phyloP scores from a whole-genome alignment of 2,329 filamentous ascomycete species.

The Fusarium tricinctum region DNA sequence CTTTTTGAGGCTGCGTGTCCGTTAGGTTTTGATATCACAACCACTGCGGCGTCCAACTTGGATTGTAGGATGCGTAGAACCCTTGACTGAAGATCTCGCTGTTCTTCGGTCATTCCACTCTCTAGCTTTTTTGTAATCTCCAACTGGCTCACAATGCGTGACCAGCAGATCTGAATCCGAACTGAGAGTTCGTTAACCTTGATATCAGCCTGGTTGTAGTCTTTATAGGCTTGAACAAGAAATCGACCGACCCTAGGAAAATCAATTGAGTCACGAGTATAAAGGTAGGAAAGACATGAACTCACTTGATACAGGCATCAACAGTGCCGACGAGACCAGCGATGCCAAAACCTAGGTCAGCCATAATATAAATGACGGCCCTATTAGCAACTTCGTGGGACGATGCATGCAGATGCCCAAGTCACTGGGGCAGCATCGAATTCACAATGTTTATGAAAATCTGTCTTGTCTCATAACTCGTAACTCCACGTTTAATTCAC shows the following conservation, averaged over 20 bases:
- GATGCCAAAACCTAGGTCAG: neutral
- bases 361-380: neutral
- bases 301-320: constrained; percentile 6
- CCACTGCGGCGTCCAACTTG: neutral
- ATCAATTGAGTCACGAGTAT: neutral
- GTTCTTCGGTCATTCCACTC: neutral
- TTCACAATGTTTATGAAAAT: too few relatives aligned
- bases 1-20: neutral
- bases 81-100: neutral
- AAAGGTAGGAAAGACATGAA: too few relatives aligned
- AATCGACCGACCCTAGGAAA: neutral
- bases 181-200: neutral
- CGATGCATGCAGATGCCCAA: too few relatives aligned
- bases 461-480: too few relatives aligned
- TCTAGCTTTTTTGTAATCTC: neutral
- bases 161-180: constrained; percentile 7
- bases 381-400: too few relatives aligned
- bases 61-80: neutral
- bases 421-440: too few relatives aligned
- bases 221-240: neutral
- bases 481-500: too few relatives aligned
- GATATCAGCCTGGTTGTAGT: neutral
- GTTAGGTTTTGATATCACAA: neutral
- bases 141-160: neutral
- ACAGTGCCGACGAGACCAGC: neutral